Evolutionary conservation across 1,284 basidiomycete species (phyloP), one percentile per base, ranked within the genome.

Genomic region (Trametes pubescens): DNA sequence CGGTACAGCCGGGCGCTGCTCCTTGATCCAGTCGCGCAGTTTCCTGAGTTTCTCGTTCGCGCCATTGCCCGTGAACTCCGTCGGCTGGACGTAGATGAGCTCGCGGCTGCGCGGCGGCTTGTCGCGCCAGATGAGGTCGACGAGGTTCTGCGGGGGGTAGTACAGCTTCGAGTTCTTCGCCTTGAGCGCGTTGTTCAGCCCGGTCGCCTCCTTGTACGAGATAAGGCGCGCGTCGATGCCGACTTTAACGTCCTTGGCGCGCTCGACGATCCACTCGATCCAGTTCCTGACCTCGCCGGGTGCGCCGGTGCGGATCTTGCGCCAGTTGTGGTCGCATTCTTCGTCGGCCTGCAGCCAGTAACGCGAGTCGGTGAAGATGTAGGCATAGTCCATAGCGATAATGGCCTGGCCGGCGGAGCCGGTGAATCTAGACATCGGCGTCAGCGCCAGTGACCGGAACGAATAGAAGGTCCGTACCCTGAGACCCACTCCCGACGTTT

Each of bases 171-270:
- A 86, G 64, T 78, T 79, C 52, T 81, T 79, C 59, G 78, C 37
- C 47, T 77, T 75, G n/a, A 93, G 79, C 65, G 83, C 82, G 49
- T 80, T 73, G 66, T 86, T 89, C 64, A 93, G 77, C 54, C 81
- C 77, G 4, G 83, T 82, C 9, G 90, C 90, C 67, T 86, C 87
- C 72, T 92, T 86, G 71, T 92, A 87, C 3, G 94, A 86, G 64
- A 97, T 82, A 80, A 97, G 90, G 32, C 93, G 90, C 10, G 95
- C 94, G 77, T 98, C 96, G 60, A 98, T 85, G 14, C 96, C 96
- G 60, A 98, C 86, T 65, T 88, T 83, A 29, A 82, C 74, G 61
- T 82, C 79, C 52, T 83, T 84, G 13, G 79, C 85, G 11, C 86
- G 84, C 47, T 82, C 80, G 26, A 84, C 86, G 66, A 94, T 73